phyloP scores from a whole-genome alignment of 805 yeast genomes.

The Danielia reshetovae region DNA sequence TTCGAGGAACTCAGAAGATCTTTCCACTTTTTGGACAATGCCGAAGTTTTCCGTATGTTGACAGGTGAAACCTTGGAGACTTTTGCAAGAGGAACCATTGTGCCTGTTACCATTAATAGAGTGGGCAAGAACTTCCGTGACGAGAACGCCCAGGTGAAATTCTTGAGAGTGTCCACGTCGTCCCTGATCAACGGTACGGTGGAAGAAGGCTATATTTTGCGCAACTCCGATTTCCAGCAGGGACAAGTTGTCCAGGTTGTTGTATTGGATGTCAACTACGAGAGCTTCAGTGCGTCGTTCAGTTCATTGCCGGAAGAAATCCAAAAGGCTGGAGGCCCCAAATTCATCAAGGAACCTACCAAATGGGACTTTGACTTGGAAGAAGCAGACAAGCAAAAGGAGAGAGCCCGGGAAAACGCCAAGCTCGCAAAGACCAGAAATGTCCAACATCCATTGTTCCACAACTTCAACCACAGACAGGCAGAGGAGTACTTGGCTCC shows the following conservation, averaged over 20 bases:
- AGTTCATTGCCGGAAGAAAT: conserved; percentile 68
- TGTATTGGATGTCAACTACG: conserved; percentile 65
- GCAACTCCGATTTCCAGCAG: conserved; percentile 38
- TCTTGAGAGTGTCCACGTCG: conserved; percentile 38
- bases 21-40: conserved; percentile 58
- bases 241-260: conserved; percentile 90
- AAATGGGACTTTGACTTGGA: conserved; percentile 84
- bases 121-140: conserved; percentile 63
- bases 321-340: conserved; percentile 46
- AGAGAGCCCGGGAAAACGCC: conserved; percentile 57
- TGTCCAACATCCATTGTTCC: conserved; percentile 88
- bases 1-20: conserved; percentile 81
- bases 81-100: conserved; percentile 63
- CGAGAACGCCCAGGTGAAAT: conserved; percentile 40
- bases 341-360: conserved; percentile 48
- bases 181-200: conserved; percentile 41
- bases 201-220: conserved; percentile 45
- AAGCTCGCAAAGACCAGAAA: conserved; percentile 69
- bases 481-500: conserved; percentile 94
- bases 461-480: conserved; percentile 74
- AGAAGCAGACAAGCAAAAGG: conserved; percentile 55
- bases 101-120: conserved; percentile 70
- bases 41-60: conserved; percentile 80
- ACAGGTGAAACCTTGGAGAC: conserved; percentile 81
- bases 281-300: conserved; percentile 68